Evolutionary conservation across 495 filamentous ascomycete genomes (phyloP), one percentile per base, ranked within the genome.

Genomic region (Aspergillus haitiensis): DNA sequence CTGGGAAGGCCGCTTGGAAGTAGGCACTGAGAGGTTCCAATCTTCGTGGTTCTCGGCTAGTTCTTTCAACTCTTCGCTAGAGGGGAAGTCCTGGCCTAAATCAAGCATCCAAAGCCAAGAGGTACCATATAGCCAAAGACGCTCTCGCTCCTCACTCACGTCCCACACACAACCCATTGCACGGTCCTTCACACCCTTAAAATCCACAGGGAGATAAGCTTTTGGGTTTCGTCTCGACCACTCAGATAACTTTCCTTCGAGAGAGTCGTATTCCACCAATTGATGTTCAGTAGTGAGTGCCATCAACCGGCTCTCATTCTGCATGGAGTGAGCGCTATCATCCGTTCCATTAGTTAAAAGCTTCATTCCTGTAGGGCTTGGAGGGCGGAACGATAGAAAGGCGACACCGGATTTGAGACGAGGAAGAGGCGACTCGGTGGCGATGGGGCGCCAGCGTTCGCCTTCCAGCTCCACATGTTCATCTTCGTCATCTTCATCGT

Each of bases 21-120:
- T 64, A 57, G 62, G 74, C 68, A 55, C 58, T 57, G 36, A 69
- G 51, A 50, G 69, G 62, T 33, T 58, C 55, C 12, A 65, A 64
- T 70, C 48, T 39, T 61, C 51, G 68, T 69, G 59, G 62, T 61
- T 59, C 34, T 62, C 61, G 7, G 47, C 64, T 11, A 63, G 61
- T 27, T 65, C 65, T 45, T 44, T 59, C 4, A 68, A 59, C 39
- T 75, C 69, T 7, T 72, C 71, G 6, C 67, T 60, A 2, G 75
- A 66, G 0, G 80, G 81, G 52, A 96, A 78, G 67, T 98, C 88
- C 55, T 82, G 81, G 6, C 81, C 82, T 6, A 96, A 67, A 70
- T 98, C 91, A 59, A 98, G 84, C 93, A 98, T 98, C 82, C 88
- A 96, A 54, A 99, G 68, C 83, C 92, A 97, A 0, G 83, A 84